Evolutionary conservation across 148 eudicot genomes (phyloP), one percentile per base, ranked within the genome.

Genomic region (Persicaria tinctoria): DNA sequence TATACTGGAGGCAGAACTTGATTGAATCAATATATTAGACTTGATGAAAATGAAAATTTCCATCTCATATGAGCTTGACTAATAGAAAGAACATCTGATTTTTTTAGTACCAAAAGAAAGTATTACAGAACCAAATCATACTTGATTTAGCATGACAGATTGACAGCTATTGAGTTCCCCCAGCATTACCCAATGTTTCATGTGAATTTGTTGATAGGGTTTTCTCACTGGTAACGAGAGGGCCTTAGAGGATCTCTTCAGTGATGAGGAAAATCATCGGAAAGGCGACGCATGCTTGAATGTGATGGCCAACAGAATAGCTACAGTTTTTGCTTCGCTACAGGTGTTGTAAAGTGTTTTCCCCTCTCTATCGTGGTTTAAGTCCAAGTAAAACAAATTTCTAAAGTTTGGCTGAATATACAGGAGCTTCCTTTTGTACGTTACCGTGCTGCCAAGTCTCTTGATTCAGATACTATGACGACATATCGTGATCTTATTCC

Each of bases 381-480:
- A n/a, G 14, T 8, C n/a, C 53, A 10, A 48, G 32, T 70, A 10
- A 51, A 9, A 50, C 63, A 13, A 51, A 74, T 68, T 53, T 38
- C n/a, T 54, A 20, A 73, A 77, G 60, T 76, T 50, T 70, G 5
- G 69, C 70, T 70, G 44, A 59, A 71, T 79, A 44, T 80, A 68
- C 78, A 94, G 97, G 98, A 94, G 85, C 90, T 88, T 79, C 98
- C 98, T 74, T 84, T 78, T 74, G 98, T 91, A 77, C 97, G 98
- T 44, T 94, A 90, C 73, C 97, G 98, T 78, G 95, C 98, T 76
- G 95, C 97, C 69, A 90, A 86, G 83, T 91, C 91, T 77, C 96
- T 94, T 76, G 95, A 91, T 80, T 74, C 90, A 75, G 83, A 84
- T 76, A 91, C 93, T 57, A 86, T 91, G 98, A 94, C 91, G 14